Percentiles rank a stretch among this genome's conserved stretches.
These are phyloP conservation scores for Ascochyta lentis DNA, from an alignment of 2,329 filamentous ascomycete genomes.

Conservation along the genomic window DNA sequence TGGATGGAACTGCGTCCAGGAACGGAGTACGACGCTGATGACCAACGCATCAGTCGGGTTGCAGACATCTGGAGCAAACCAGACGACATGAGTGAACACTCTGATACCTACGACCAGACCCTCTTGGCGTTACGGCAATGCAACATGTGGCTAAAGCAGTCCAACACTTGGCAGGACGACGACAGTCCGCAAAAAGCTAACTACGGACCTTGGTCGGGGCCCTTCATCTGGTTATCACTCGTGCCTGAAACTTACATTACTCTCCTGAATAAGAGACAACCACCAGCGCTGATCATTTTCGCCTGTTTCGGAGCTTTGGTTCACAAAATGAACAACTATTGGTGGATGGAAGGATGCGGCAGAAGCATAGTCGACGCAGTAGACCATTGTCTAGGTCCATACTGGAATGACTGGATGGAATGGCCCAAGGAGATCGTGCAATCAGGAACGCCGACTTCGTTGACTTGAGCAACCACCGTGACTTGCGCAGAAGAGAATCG, in stretches of 20 bases:
- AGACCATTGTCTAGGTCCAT: slow-evolving; percentile 23
- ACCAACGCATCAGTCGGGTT: slow-evolving; percentile 14
- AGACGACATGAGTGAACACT: slow-evolving; percentile 4
- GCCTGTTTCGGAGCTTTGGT: slow-evolving; percentile 26
- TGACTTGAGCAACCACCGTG: background rate
- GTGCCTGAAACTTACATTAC: slow-evolving; percentile 20
- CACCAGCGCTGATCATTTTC: slow-evolving; percentile 26
- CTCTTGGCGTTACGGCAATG: slow-evolving; percentile 17
- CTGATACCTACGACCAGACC: slow-evolving; percentile 17
- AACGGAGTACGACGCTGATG: slow-evolving; percentile 2
- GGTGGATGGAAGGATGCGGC: slow-evolving; percentile 34
- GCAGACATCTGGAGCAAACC: slow-evolving; percentile 19
- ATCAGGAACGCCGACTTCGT: background rate
- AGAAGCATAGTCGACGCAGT: slow-evolving; percentile 25
- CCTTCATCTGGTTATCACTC: slow-evolving; percentile 28
- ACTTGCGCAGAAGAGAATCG: no score
- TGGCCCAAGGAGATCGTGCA: slow-evolving; percentile 18
- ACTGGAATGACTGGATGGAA: slow-evolving; percentile 22
- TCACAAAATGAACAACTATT: slow-evolving; percentile 17
- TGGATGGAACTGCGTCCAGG: slow-evolving; percentile 22
- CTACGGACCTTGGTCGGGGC: slow-evolving; percentile 21
- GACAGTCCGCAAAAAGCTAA: slow-evolving; percentile 13
- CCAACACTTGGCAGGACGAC: slow-evolving; percentile 1
- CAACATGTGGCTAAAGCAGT: slow-evolving; percentile 22
- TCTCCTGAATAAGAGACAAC: slow-evolving; percentile 27